Evolutionary conservation across 2,329 filamentous ascomycete genomes (phyloP).

Genomic region (Colletotrichum agaves): DNA sequence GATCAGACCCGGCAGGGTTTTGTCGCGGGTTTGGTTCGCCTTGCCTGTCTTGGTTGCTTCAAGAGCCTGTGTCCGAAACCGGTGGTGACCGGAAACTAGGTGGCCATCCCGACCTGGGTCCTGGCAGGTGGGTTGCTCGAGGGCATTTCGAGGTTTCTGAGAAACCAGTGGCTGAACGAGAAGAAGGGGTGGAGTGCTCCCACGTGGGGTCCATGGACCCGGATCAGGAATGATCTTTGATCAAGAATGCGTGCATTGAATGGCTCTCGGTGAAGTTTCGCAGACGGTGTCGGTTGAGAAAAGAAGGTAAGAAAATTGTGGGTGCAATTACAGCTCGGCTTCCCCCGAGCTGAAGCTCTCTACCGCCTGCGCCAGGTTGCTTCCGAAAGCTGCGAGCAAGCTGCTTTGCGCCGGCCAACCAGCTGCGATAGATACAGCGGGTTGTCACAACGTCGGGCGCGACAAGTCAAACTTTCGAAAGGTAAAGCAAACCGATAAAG

Average conservation of each 20-base stretch:
- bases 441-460: not conserved
- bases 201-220: conserved; percentile 24
- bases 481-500: not conserved
- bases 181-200: conserved; percentile 10
- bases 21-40: conserved; percentile 10
- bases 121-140: conserved; percentile 14
- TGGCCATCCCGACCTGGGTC: conserved; percentile 20
- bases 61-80: conserved; percentile 35
- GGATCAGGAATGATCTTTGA: conserved; percentile 12
- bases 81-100: conserved; percentile 15
- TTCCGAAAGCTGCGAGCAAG: conserved; percentile 4
- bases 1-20: conserved; percentile 20
- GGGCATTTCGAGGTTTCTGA: not conserved
- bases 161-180: not conserved
- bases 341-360: conserved; percentile 13
- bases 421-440: not conserved
- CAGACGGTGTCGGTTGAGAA: not conserved
- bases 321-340: not conserved
- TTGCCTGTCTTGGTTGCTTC: conserved; percentile 8
- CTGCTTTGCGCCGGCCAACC: conserved; percentile 8
- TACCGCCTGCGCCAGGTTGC: not conserved
- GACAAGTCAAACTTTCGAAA: not conserved
- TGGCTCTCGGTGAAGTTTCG: conserved; percentile 21
- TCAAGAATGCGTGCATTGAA: conserved; percentile 21
- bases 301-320: not conserved